Conservation (phyloP, 1,284 basidiomycete genomes). For the Tilletia walkeri region DNA sequence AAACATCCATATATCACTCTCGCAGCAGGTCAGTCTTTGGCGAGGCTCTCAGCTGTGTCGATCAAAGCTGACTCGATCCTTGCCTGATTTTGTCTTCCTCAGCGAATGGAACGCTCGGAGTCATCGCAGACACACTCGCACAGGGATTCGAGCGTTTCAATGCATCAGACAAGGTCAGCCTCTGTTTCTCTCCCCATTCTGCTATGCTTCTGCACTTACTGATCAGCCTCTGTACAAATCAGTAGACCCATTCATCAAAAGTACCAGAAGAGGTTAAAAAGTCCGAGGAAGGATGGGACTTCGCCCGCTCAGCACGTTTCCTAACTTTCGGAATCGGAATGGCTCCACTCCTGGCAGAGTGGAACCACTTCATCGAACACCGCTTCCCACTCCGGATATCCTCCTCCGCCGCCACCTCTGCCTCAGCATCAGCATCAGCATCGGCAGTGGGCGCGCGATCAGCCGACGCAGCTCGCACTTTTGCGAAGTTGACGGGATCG, state of each 20-base stretch:
- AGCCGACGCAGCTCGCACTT: background rate
- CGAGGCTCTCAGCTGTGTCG: no score
- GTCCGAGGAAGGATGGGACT: constrained; percentile 35
- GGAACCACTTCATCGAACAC: constrained; percentile 51
- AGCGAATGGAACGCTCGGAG: constrained; percentile 47
- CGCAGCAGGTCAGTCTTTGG: constrained; percentile 26
- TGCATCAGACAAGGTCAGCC: background rate
- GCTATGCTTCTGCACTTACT: background rate
- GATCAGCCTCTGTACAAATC: background rate
- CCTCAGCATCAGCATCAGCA: background rate
- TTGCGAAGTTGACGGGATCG: background rate
- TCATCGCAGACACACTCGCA: constrained; percentile 48
- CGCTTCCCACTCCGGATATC: constrained; percentile 35
- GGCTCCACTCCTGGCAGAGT: constrained; percentile 51
- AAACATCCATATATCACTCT: constrained; percentile 49
- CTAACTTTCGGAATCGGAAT: constrained; percentile 47
- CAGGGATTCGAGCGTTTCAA: constrained; percentile 44
- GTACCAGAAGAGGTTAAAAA: background rate
- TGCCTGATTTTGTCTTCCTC: background rate
- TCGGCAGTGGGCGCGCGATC: background rate
- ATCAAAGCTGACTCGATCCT: background rate
- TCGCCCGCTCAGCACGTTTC: constrained; percentile 41
- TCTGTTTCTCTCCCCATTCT: background rate
- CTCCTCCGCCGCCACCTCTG: background rate
- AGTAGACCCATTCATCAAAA: background rate